Evolutionary conservation across 352 stramenopile species (phyloP).

Genomic region (Blastocystis sp.): DNA sequence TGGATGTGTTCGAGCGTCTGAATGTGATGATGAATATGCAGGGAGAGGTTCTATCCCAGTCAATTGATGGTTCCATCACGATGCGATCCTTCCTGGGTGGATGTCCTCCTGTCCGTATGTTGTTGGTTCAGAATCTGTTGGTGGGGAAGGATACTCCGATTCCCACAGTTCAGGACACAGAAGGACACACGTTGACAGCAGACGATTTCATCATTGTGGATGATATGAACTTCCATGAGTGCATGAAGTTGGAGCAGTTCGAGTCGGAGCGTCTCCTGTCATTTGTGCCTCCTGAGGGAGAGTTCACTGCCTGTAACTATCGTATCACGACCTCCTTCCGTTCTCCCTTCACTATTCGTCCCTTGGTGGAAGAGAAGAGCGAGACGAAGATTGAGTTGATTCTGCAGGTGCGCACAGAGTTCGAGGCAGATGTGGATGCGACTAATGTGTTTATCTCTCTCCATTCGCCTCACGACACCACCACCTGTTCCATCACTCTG

Average conservation of each 20-base stretch:
- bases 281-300: slow-evolving; percentile 83
- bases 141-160: slow-evolving; percentile 73
- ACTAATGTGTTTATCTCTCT: slow-evolving; percentile 69
- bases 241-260: slow-evolving; percentile 92
- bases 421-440: slow-evolving; percentile 69
- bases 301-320: slow-evolving; percentile 94
- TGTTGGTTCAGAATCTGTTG: slow-evolving; percentile 93
- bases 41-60: slow-evolving; percentile 92
- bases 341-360: slow-evolving; percentile 93
- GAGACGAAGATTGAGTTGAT: slow-evolving; percentile 73
- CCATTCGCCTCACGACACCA: slow-evolving; percentile 39
- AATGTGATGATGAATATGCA: slow-evolving; percentile 93
- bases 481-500: slow-evolving; percentile 68
- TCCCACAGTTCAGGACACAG: not conserved
- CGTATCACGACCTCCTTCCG: slow-evolving; percentile 93
- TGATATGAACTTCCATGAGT: slow-evolving; percentile 98
- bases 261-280: slow-evolving; percentile 81
- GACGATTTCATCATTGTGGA: slow-evolving; percentile 90
- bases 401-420: slow-evolving; percentile 74
- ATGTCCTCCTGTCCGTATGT: slow-evolving; percentile 89
- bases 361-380: slow-evolving; percentile 89
- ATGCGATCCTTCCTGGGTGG: slow-evolving; percentile 97
- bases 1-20: slow-evolving; percentile 95
- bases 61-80: slow-evolving; percentile 89
- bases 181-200: slow-evolving; percentile 48